Evolutionary conservation across 148 eudicot genomes (phyloP).

Genomic region (Rhododendron mucronatum): DNA sequence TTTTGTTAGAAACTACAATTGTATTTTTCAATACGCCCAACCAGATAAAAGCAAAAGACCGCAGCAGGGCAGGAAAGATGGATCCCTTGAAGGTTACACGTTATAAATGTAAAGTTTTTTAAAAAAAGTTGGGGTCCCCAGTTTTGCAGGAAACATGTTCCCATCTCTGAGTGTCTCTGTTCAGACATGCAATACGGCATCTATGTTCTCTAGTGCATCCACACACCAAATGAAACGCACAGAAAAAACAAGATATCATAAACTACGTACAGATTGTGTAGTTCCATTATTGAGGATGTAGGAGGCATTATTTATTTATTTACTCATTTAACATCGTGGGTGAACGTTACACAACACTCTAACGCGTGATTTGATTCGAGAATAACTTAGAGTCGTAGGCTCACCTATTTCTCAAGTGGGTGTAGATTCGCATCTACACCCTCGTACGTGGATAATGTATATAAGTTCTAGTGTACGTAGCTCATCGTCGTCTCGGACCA

Average conservation of each 20-base stretch:
- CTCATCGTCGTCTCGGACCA: neutral
- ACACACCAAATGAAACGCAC: neutral
- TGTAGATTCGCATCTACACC: no score
- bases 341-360: neutral
- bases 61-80: neutral
- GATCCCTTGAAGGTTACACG: neutral
- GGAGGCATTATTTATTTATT: neutral
- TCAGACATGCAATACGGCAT: slow-evolving; percentile 6
- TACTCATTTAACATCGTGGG: neutral
- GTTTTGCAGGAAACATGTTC: slow-evolving; percentile 28
- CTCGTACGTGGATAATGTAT: no score
- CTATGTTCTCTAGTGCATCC: neutral
- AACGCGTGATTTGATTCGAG: no score
- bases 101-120: neutral
- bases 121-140: slow-evolving; percentile 3
- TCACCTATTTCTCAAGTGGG: neutral
- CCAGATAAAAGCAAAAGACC: neutral
- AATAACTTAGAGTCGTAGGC: neutral
- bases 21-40: neutral
- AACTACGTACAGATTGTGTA: neutral
- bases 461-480: no score
- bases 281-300: neutral
- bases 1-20: neutral
- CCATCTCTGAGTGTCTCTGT: slow-evolving; percentile 16
- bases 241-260: neutral